phyloP scores from a whole-genome alignment of 2,329 filamentous ascomycete species.

The Trichoderma endophyticum region DNA sequence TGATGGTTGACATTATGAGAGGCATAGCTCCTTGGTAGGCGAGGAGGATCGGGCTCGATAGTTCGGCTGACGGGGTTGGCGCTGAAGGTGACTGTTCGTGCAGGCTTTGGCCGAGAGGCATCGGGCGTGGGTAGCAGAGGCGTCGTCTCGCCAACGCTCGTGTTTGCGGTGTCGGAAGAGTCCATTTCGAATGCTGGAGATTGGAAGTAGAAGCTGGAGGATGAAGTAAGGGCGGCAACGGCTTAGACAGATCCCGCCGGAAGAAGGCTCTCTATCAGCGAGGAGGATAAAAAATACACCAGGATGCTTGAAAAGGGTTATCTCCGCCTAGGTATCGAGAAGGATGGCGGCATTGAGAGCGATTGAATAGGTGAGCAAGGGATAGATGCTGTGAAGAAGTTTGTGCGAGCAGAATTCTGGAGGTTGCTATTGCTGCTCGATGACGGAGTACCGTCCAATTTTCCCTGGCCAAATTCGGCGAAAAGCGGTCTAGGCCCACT shows the following conservation, averaged over 20 bases:
- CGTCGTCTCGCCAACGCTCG: conserved; percentile 9
- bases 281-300: background rate
- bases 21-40: conserved; percentile 23
- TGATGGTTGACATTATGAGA: conserved; percentile 29
- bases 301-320: background rate
- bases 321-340: background rate
- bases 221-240: background rate
- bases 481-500: conserved; percentile 9
- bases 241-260: background rate
- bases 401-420: background rate
- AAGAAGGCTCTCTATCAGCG: background rate
- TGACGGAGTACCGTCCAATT: conserved; percentile 16
- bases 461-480: background rate
- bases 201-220: background rate
- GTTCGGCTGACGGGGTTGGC: conserved; percentile 63
- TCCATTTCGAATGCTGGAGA: conserved; percentile 6
- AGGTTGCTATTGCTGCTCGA: conserved; percentile 12
- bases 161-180: background rate
- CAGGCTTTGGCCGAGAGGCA: conserved; percentile 16
- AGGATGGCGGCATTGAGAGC: background rate
- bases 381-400: background rate
- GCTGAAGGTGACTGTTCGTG: conserved; percentile 74
- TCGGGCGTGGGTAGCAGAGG: conserved; percentile 15
- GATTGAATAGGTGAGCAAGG: background rate
- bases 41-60: conserved; percentile 47